phyloP scores from a whole-genome alignment of 2,329 filamentous ascomycete species.

The Phialemoniopsis sp. region DNA sequence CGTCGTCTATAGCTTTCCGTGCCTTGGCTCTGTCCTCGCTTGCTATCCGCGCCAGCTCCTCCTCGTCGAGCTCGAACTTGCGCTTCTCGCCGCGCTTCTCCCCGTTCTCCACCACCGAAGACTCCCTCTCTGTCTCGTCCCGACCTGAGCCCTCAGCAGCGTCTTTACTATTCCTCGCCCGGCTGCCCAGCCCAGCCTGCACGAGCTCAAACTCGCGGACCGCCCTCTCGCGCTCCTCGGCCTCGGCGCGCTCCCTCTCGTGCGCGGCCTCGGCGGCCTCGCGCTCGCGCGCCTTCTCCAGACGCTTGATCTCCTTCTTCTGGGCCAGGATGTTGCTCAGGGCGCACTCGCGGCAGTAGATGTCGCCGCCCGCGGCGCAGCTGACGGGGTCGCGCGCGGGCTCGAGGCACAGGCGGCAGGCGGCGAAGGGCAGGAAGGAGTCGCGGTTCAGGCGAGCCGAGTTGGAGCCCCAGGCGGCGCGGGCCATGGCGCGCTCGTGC shows the following conservation, averaged over 20 bases:
- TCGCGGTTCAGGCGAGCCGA: conserved; percentile 84
- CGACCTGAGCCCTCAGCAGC: conserved; percentile 26
- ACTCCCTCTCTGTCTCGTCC: conserved; percentile 21
- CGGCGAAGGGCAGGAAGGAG: conserved; percentile 87
- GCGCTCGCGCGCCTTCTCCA: conserved; percentile 62
- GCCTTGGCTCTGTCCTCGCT: conserved; percentile 66
- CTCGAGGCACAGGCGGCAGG: conserved; percentile 82
- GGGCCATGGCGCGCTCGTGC: conserved; percentile 80
- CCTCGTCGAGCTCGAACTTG: conserved; percentile 77
- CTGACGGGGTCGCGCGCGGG: conserved; percentile 78
- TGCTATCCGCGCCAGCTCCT: conserved; percentile 68
- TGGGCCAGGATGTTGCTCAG: conserved; percentile 87
- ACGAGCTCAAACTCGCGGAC: conserved; percentile 80
- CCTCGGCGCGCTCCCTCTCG: conserved; percentile 55
- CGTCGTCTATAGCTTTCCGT: conserved; percentile 65
- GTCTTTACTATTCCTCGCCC: conserved; percentile 11
- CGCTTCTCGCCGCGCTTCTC: conserved; percentile 50
- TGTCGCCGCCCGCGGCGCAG: conserved; percentile 70
- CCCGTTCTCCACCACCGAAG: conserved; percentile 29
- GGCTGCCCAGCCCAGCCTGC: conserved; percentile 60
- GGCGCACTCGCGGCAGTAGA: conserved; percentile 95
- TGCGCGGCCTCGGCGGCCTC: conserved; percentile 60
- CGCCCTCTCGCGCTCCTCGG: conserved; percentile 66
- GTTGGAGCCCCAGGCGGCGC: conserved; percentile 75
- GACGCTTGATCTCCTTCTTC: conserved; percentile 82